A percentile compares a stretch with the other conserved stretches of the same genome.
Evolutionary conservation across 2,329 filamentous ascomycete genomes (phyloP).

Genomic region (Pseudogymnoascus sp.): DNA sequence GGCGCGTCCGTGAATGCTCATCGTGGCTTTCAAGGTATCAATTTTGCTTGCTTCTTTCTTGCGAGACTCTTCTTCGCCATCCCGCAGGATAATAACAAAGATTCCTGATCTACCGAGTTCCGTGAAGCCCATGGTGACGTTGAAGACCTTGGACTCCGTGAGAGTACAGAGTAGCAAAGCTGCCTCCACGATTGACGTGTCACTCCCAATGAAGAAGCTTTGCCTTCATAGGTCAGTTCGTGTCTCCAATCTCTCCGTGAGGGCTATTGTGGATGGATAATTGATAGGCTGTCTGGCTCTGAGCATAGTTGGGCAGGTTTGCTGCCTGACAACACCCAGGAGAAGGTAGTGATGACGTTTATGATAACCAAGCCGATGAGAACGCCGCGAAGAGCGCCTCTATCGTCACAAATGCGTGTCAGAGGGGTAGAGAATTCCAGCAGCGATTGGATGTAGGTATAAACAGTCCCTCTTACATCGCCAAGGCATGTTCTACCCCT

Average conservation of each 20-base stretch:
- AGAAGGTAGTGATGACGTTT: background rate
- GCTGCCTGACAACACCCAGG: background rate
- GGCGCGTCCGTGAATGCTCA: background rate
- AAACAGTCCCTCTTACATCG: background rate
- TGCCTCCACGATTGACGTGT: background rate
- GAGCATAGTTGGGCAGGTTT: background rate
- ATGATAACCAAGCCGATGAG: background rate
- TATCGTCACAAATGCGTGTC: background rate
- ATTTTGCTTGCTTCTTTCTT: background rate
- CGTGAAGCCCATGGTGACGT: background rate
- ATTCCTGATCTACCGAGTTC: background rate
- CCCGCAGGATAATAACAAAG: background rate
- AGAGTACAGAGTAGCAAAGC: background rate
- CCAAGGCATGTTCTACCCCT: conserved; percentile 1
- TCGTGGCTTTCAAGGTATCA: background rate
- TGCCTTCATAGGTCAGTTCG: background rate
- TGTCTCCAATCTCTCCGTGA: background rate
- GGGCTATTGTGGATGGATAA: background rate
- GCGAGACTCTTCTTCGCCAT: background rate
- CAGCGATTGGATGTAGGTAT: background rate
- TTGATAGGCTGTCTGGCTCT: background rate
- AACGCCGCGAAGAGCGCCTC: background rate
- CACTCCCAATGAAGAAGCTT: background rate
- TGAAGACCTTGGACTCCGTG: background rate
- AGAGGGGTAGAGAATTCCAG: background rate